Percentiles rank a stretch among this genome's conserved stretches.
These are phyloP conservation scores for Blastosporella zonata DNA, from an alignment of 1,284 basidiomycete genomes.

Conservation along the genomic window DNA sequence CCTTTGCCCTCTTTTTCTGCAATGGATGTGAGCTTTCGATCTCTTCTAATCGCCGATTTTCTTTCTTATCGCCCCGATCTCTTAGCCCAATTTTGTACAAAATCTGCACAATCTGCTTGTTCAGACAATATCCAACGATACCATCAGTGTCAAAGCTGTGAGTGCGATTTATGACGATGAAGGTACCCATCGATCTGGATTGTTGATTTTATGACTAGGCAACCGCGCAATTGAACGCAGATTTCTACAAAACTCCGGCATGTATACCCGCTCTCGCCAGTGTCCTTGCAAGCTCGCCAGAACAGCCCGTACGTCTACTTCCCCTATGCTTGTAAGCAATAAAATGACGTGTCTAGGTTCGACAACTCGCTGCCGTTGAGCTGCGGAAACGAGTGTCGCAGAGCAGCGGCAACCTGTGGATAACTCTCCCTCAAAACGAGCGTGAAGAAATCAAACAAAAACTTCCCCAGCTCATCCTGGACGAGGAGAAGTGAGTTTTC, in stretches of 20 bases:
- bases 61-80: background rate
- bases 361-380: conserved; percentile 98
- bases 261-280: conserved; percentile 92
- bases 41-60: conserved; percentile 7
- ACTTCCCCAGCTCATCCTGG: conserved; percentile 77
- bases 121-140: conserved; percentile 86
- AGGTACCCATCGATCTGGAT: conserved; percentile 2
- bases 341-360: conserved; percentile 57
- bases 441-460: conserved; percentile 86
- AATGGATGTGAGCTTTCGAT: conserved; percentile 29
- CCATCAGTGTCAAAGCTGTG: conserved; percentile 83
- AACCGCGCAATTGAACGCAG: conserved; percentile 86
- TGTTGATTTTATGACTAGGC: conserved; percentile 54
- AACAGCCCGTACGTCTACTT: conserved; percentile 54
- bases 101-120: conserved; percentile 81
- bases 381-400: conserved; percentile 88
- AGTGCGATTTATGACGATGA: conserved; percentile 33
- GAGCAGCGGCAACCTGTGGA: conserved; percentile 86
- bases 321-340: background rate
- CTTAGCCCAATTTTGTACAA: conserved; percentile 67
- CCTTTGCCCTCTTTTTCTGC: conserved; percentile 9
- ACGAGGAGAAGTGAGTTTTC: conserved; percentile 70
- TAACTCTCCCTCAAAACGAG: conserved; percentile 64
- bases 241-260: conserved; percentile 88
- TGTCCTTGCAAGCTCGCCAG: conserved; percentile 84